A percentile compares a stretch with the other conserved stretches of the same genome.
Conservation (phyloP, 129 eudicot species). For the Saussurea involucrata region DNA sequence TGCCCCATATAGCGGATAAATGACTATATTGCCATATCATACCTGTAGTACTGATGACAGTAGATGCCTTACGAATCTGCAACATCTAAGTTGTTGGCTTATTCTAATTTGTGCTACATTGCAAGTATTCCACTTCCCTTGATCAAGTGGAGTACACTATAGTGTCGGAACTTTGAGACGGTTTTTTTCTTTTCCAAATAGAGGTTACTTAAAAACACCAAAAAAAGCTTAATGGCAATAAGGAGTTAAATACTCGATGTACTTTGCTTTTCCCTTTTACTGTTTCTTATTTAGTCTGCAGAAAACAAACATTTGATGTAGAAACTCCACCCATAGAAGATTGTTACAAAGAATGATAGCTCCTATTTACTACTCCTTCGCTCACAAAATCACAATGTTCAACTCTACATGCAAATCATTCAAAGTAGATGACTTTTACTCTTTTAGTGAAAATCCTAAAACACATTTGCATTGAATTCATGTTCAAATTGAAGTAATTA, state of each 20-base stretch:
- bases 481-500: neutral
- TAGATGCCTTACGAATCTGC: neutral
- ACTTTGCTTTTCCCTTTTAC: neutral
- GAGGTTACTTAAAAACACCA: neutral
- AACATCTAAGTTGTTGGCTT: neutral
- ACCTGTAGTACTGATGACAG: neutral
- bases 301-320: neutral
- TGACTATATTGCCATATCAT: neutral
- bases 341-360: neutral
- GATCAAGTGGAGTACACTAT: neutral
- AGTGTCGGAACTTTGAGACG: neutral
- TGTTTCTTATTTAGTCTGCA: neutral
- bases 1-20: neutral
- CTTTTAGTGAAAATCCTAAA: no score
- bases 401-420: neutral
- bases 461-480: neutral
- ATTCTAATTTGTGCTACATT: neutral
- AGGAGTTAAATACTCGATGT: neutral
- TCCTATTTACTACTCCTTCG: neutral
- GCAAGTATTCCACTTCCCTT: neutral
- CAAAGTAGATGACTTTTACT: no score
- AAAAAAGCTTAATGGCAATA: neutral
- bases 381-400: neutral
- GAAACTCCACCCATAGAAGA: neutral
- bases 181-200: neutral